These are phyloP conservation scores for Yamagishiella unicocca DNA, from an alignment of 139 green algal genomes.

Conservation along the genomic window DNA sequence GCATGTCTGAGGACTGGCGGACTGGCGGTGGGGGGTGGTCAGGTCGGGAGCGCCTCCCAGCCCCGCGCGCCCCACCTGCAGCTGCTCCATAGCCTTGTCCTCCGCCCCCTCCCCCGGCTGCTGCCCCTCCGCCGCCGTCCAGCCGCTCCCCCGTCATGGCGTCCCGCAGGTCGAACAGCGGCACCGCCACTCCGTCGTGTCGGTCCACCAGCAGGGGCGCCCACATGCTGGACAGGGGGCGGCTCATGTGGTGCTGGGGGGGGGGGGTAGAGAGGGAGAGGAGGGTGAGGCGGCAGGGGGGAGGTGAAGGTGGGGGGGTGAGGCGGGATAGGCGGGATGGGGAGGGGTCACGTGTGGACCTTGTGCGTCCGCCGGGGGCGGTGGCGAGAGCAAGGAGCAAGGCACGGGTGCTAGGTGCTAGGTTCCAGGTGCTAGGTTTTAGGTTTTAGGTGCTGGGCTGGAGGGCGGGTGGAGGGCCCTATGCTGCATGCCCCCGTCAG, in stretches of 20 bases:
- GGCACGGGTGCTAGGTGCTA: too few relatives aligned
- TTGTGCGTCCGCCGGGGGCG: too few relatives aligned
- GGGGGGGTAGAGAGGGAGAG: background rate
- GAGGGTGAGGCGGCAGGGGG: background rate
- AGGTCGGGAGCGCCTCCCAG: background rate
- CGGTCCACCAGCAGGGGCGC: constrained; percentile 54
- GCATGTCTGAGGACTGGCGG: too few relatives aligned
- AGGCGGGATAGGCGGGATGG: background rate
- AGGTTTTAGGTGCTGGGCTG: too few relatives aligned
- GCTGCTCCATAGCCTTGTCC: too few relatives aligned
- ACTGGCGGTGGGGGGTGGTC: background rate
- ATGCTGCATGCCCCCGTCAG: too few relatives aligned
- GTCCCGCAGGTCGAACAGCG: constrained; percentile 18
- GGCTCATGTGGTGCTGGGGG: constrained; percentile 30
- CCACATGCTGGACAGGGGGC: constrained; percentile 43
- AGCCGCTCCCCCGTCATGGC: background rate
- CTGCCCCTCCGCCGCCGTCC: background rate
- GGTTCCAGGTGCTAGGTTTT: too few relatives aligned
- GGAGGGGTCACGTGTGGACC: too few relatives aligned
- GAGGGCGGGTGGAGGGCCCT: too few relatives aligned
- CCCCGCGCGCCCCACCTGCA: background rate
- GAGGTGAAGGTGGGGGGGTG: background rate
- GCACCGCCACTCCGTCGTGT: constrained; percentile 30
- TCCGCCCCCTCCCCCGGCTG: too few relatives aligned
- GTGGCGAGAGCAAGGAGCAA: too few relatives aligned